A percentile compares a stretch with the other conserved stretches of the same genome.
Conservation (phyloP, 257 asterid genomes). For the Asclepias syriaca region DNA sequence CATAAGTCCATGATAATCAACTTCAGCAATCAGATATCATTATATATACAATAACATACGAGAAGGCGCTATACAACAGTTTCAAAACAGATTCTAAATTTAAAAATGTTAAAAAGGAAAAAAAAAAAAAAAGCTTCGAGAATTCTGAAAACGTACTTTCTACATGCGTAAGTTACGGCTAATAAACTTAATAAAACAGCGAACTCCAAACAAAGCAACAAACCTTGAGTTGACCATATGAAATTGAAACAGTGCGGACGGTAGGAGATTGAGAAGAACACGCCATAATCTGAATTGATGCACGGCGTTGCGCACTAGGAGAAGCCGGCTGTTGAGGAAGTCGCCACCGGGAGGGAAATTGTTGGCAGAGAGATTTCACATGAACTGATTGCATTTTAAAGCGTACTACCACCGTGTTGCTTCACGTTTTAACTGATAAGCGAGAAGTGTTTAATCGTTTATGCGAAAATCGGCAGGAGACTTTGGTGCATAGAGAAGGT, state of each 20-base stretch:
- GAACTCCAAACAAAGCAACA: not conserved
- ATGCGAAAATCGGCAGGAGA: not conserved
- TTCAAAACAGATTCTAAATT: not conserved
- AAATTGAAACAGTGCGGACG: slow-evolving; percentile 48
- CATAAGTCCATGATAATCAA: slow-evolving; percentile 13
- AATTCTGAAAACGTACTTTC: not conserved
- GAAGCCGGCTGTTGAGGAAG: slow-evolving; percentile 16
- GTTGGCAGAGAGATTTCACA: slow-evolving; percentile 7
- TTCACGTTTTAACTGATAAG: not conserved
- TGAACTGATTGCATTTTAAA: not conserved
- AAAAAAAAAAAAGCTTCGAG: not conserved
- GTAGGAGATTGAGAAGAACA: slow-evolving; percentile 36
- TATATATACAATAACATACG: not conserved
- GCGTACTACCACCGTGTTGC: not conserved
- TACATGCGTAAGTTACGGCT: not conserved
- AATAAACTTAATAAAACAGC: not conserved
- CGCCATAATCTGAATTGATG: slow-evolving; percentile 21
- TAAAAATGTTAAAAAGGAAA: not conserved
- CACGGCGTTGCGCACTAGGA: slow-evolving; percentile 14
- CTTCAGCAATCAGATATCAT: not conserved
- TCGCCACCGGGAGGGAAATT: not conserved
- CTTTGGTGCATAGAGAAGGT: not conserved
- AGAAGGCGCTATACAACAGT: not conserved
- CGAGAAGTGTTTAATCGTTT: not conserved
- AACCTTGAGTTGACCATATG: slow-evolving; percentile 54